These are phyloP conservation scores for Botryotinia calthae DNA, from an alignment of 2,329 filamentous ascomycete species.

Conservation along the genomic window DNA sequence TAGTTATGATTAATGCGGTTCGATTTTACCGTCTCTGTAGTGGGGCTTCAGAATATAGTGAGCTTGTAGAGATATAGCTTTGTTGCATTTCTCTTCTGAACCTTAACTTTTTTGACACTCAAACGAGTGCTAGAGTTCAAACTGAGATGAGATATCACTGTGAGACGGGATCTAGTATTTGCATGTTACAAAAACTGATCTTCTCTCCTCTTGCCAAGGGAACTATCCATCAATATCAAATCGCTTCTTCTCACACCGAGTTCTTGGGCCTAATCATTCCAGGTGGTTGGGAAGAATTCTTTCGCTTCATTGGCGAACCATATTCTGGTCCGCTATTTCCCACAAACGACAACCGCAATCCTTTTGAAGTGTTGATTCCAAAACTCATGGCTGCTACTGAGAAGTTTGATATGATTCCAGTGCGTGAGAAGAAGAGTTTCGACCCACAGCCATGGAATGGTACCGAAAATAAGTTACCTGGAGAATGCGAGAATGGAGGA, in stretches of 20 bases:
- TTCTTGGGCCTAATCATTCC: conserved; percentile 54
- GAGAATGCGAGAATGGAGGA: conserved; percentile 38
- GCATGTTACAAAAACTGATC: neutral
- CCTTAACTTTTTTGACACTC: no score
- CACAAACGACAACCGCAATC: conserved; percentile 51
- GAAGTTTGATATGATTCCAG: conserved; percentile 55
- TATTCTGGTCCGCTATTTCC: conserved; percentile 51
- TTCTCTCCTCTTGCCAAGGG: conserved; percentile 38
- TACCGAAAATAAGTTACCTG: conserved; percentile 44
- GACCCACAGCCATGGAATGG: conserved; percentile 45
- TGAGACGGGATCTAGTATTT: neutral
- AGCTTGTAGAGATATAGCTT: neutral
- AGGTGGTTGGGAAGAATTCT: conserved; percentile 60
- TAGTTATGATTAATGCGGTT: neutral
- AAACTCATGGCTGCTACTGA: conserved; percentile 56
- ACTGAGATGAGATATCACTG: neutral
- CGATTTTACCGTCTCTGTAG: neutral
- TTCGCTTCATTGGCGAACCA: conserved; percentile 54
- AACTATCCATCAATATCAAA: conserved; percentile 54
- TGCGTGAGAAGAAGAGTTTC: conserved; percentile 48
- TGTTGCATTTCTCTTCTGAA: neutral
- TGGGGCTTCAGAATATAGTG: neutral
- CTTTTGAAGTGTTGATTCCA: conserved; percentile 50
- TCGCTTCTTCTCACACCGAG: conserved; percentile 54
- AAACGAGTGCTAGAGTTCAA: neutral